Conservation (phyloP, 257 asterid species). For the Handroanthus guayacan region DNA sequence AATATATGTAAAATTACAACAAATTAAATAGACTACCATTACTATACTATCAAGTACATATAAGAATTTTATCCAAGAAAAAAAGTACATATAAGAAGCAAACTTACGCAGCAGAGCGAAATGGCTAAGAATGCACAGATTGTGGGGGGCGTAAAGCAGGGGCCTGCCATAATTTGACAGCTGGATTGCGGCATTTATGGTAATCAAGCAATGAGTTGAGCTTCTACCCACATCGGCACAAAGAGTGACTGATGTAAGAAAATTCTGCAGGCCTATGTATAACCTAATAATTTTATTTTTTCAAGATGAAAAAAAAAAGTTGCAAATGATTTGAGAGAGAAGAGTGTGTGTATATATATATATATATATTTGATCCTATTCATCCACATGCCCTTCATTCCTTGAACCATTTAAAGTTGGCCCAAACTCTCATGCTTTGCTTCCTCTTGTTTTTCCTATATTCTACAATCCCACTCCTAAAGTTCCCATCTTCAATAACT, state of each 20-base stretch:
- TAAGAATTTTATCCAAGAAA: too few species aligned
- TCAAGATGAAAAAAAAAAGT: too few species aligned
- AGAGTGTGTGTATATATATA: too few species aligned
- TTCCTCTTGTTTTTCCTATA: background rate
- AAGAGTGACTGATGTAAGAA: background rate
- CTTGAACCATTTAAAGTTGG: slow-evolving; percentile 13
- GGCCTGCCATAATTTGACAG: slow-evolving; percentile 13
- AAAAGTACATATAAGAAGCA: background rate
- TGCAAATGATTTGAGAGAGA: slow-evolving; percentile 27
- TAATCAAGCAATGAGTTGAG: too few species aligned
- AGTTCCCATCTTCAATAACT: background rate
- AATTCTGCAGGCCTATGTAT: background rate
- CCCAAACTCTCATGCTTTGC: slow-evolving; percentile 48
- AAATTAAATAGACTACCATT: too few species aligned
- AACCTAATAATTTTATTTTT: too few species aligned
- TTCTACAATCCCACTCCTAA: background rate
- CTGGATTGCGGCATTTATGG: slow-evolving; percentile 7
- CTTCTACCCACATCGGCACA: too few species aligned
- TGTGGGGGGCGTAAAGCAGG: background rate
- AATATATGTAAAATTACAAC: too few species aligned
- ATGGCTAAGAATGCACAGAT: too few species aligned
- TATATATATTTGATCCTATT: slow-evolving; percentile 1
- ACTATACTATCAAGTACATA: too few species aligned
- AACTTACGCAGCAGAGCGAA: background rate
- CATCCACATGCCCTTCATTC: slow-evolving; percentile 31